Conservation (phyloP, 495 filamentous ascomycete species). For the Xylaria palmicola region DNA sequence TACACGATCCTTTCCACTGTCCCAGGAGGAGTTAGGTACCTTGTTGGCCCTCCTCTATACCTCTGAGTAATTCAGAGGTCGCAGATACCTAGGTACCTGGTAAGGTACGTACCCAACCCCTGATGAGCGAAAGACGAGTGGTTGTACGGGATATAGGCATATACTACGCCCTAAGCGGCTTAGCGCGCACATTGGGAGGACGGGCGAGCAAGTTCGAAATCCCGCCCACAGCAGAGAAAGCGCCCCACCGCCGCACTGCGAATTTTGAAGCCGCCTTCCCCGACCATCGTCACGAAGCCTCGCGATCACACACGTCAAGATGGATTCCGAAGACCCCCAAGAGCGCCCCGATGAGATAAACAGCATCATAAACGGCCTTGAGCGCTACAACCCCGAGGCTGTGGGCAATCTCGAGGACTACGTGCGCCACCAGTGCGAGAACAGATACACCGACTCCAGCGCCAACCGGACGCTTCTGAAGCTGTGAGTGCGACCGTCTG, state of each 20-base stretch:
- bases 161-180: not conserved
- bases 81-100: no score
- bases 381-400: constrained; percentile 98
- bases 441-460: constrained; percentile 89
- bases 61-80: no score
- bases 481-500: constrained; percentile 68
- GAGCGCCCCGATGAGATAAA: constrained; percentile 88
- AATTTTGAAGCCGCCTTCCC: constrained; percentile 23
- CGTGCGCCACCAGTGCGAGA: constrained; percentile 91
- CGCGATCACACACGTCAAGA: constrained; percentile 37
- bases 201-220: constrained; percentile 33
- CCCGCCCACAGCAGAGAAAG: not conserved
- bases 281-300: constrained; percentile 26
- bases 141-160: not conserved
- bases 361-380: constrained; percentile 87
- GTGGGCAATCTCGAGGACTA: constrained; percentile 94
- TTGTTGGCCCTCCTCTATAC: no score
- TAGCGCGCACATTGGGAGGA: constrained; percentile 20
- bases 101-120: no score
- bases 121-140: not conserved
- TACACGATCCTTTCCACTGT: no score
- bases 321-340: constrained; percentile 55
- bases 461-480: constrained; percentile 95
- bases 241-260: constrained; percentile 21
- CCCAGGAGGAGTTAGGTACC: not conserved